Evolutionary conservation across 768 basidiomycete genomes (phyloP), one percentile per base, ranked within the genome.

Genomic region (Mrakia blollopis): DNA sequence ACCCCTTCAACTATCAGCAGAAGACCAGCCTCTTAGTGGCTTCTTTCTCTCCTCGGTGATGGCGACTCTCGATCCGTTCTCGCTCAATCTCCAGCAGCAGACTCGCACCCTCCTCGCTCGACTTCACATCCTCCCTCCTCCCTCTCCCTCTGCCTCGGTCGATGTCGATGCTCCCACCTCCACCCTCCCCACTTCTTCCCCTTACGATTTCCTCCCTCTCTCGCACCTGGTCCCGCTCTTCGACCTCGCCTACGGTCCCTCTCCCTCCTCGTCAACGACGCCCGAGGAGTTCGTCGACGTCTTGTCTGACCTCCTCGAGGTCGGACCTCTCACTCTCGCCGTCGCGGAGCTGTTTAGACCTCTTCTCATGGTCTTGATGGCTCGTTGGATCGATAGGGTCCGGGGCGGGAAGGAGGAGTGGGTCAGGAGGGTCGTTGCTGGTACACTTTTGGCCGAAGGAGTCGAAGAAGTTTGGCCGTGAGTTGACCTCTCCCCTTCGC

Each of bases 281-380:
- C 61, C 76, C 11, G 54, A 65, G 30, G 63, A 37, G 47, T 39
- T 72, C 37, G 39, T 77, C n/a, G 70, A 72, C 54, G 85, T 84
- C 0, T 84, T 94, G 52, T 91, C 93, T 8, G 81, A 84, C 41
- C 83, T 91, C 11, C 86, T 94, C 21, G 85, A 88, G 0, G 81
- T 85, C 25, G 90, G 91, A 13, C 86, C 88, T 16, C 86, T 90
- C 61, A 93, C 93, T 0, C 80, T 87, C 41, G 80, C 85, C 18
- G 86, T 98, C 77, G 88, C 91, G 28, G 85, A 84, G 9, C 79
- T 87, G 16, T 98, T 91, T 84, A 85, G 91, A 78, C 94, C 95
- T 5, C 83, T 98, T 72, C 82, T 93, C 54, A 80, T 91, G 37
- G 92, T 96, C 83, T 84, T 98, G 35, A 90, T 90, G 80, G 91